Evolutionary conservation across 805 yeast genomes (phyloP).

Genomic region (Candida awuae): DNA sequence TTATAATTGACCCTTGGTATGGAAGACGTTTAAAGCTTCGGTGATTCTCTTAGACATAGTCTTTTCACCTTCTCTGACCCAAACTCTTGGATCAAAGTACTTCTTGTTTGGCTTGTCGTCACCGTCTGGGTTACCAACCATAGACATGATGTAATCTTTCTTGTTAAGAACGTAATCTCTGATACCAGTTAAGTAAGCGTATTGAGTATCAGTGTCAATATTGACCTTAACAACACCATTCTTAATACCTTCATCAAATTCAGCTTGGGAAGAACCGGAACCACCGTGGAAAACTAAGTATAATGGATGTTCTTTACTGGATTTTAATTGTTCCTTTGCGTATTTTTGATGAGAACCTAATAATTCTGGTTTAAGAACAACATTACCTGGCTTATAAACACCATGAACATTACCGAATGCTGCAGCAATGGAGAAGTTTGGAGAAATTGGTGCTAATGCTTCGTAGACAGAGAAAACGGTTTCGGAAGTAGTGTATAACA

Average conservation of each 20-base stretch:
- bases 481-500: slow-evolving; percentile 91
- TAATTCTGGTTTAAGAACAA: slow-evolving; percentile 82
- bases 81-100: slow-evolving; percentile 99
- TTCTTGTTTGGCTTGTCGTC: slow-evolving; percentile 99
- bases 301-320: slow-evolving; percentile 56
- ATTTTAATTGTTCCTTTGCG: slow-evolving; percentile 61
- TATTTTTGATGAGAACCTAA: slow-evolving; percentile 93
- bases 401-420: slow-evolving; percentile 99
- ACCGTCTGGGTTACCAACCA: slow-evolving; percentile 99
- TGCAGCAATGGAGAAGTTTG: slow-evolving; percentile 99
- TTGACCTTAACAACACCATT: slow-evolving; percentile 98
- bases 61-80: slow-evolving; percentile 99
- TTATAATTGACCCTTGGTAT: slow-evolving; percentile 54
- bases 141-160: slow-evolving; percentile 85
- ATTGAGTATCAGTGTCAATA: slow-evolving; percentile 98
- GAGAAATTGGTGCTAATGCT: slow-evolving; percentile 84
- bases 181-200: slow-evolving; percentile 93
- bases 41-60: slow-evolving; percentile 85
- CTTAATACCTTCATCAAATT: slow-evolving; percentile 83
- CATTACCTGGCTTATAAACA: slow-evolving; percentile 99
- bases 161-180: slow-evolving; percentile 93
- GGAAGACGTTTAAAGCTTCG: slow-evolving; percentile 81
- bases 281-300: slow-evolving; percentile 99
- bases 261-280: slow-evolving; percentile 91
- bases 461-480: slow-evolving; percentile 87